phyloP scores from a whole-genome alignment of 306 rosid genomes.

The Abrus precatorius region DNA sequence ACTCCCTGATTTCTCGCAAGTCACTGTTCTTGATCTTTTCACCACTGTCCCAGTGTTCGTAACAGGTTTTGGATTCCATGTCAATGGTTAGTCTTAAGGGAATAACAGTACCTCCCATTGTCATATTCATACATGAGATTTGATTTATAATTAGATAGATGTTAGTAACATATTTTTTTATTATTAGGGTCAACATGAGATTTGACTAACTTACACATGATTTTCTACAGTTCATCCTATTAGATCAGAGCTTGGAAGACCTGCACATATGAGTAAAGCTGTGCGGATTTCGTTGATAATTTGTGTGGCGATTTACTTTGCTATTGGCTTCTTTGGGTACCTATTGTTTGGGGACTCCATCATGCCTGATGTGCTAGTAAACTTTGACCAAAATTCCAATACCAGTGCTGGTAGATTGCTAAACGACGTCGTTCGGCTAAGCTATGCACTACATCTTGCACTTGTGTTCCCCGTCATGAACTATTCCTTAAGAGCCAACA shows the following conservation, averaged over 20 bases:
- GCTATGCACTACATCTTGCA: conserved; percentile 71
- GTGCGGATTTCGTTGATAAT: conserved; percentile 54
- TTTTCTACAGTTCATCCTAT: conserved; percentile 72
- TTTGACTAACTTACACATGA: not conserved
- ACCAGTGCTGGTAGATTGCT: conserved; percentile 49
- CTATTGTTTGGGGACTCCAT: conserved; percentile 66
- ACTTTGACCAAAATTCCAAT: conserved; percentile 62
- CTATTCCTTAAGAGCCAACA: conserved; percentile 62
- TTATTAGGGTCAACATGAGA: too few species aligned
- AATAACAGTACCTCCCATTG: too few species aligned
- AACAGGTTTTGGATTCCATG: conserved; percentile 69
- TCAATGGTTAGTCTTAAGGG: conserved; percentile 56
- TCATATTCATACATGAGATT: too few species aligned
- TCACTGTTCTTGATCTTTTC: conserved; percentile 64
- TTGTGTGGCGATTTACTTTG: conserved; percentile 57
- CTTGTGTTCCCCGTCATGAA: conserved; percentile 68
- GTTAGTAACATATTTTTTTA: too few species aligned
- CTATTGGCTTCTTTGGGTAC: conserved; percentile 71
- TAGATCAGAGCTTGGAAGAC: conserved; percentile 67
- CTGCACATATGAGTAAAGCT: conserved; percentile 55
- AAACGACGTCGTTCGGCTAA: conserved; percentile 59
- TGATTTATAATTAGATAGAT: too few species aligned
- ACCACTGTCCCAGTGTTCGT: conserved; percentile 67
- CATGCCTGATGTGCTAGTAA: conserved; percentile 62
- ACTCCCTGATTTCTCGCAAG: conserved; percentile 62